Conservation (phyloP, 2,329 filamentous ascomycete species). For the Aspergillus pseudotamarii region DNA sequence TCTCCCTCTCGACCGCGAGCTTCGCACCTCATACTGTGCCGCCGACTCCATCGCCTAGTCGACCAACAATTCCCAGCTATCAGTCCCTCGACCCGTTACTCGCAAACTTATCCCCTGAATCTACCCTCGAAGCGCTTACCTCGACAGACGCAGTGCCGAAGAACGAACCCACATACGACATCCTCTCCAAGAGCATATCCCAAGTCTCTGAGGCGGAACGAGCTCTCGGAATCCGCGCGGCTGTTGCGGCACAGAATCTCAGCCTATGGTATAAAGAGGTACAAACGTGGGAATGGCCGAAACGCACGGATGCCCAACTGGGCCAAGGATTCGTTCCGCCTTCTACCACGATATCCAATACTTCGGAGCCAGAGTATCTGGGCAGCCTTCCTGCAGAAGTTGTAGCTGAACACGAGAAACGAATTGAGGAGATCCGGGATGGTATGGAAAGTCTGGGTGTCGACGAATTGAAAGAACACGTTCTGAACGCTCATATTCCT, state of each 20-base stretch:
- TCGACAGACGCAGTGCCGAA: slow-evolving; percentile 44
- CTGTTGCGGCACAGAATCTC: slow-evolving; percentile 60
- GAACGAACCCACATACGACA: slow-evolving; percentile 42
- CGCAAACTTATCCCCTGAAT: slow-evolving; percentile 56
- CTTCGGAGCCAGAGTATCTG: slow-evolving; percentile 54
- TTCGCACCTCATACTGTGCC: slow-evolving; percentile 36
- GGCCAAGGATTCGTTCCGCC: slow-evolving; percentile 48
- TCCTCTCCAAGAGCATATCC: slow-evolving; percentile 54
- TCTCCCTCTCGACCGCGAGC: slow-evolving; percentile 31
- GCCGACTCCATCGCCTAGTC: slow-evolving; percentile 42
- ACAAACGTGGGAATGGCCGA: slow-evolving; percentile 62
- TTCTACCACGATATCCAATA: slow-evolving; percentile 7
- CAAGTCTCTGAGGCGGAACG: slow-evolving; percentile 59
- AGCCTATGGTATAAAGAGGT: slow-evolving; percentile 62
- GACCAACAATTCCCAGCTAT: slow-evolving; percentile 38
- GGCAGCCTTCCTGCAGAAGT: slow-evolving; percentile 70
- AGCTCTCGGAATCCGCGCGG: slow-evolving; percentile 61
- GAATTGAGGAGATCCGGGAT: slow-evolving; percentile 71
- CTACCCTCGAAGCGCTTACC: slow-evolving; percentile 55
- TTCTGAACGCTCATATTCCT: slow-evolving; percentile 77
- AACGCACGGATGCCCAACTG: slow-evolving; percentile 35
- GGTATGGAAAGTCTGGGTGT: slow-evolving; percentile 47
- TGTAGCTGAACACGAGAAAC: slow-evolving; percentile 69
- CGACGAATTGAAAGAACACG: slow-evolving; percentile 84
- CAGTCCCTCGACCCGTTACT: slow-evolving; percentile 52